These are phyloP conservation scores for Aspergillus spinulosporus DNA, from an alignment of 2,329 filamentous ascomycete genomes.

Conservation along the genomic window DNA sequence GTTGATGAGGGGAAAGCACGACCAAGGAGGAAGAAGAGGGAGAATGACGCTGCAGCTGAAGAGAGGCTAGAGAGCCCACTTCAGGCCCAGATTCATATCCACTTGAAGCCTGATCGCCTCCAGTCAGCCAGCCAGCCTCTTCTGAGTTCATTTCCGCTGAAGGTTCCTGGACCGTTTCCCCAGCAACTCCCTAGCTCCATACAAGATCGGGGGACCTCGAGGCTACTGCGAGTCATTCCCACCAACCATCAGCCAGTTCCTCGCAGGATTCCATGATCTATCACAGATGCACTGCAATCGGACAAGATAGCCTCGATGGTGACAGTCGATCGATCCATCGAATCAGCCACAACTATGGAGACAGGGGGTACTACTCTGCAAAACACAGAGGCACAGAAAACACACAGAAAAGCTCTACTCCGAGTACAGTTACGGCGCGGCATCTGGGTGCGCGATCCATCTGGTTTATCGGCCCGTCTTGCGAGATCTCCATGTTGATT, in stretches of 20 bases:
- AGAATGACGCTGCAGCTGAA: conserved; percentile 6
- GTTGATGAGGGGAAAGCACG: conserved; percentile 7
- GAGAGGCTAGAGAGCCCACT: neutral
- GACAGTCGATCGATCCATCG: neutral
- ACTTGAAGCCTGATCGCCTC: neutral
- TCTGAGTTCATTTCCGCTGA: conserved; percentile 1
- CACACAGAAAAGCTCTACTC: neutral
- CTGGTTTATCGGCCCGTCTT: no score
- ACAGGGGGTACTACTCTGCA: neutral
- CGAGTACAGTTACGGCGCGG: neutral
- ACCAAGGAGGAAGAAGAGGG: neutral
- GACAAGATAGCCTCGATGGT: neutral
- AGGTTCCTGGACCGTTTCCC: conserved; percentile 20
- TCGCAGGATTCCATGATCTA: conserved; percentile 1
- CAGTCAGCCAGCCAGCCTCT: conserved; percentile 1
- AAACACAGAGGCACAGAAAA: neutral
- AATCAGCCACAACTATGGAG: neutral
- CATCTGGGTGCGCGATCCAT: neutral
- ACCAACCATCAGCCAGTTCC: neutral
- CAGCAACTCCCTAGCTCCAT: conserved; percentile 23
- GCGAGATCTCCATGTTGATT: no score
- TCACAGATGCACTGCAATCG: neutral
- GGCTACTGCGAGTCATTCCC: conserved; percentile 17
- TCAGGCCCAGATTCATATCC: neutral
- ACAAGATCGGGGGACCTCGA: neutral